Base-by-base conservation (phyloP, 2,329 filamentous ascomycete species). In the Neopestalotiopsis sp. region DNA sequence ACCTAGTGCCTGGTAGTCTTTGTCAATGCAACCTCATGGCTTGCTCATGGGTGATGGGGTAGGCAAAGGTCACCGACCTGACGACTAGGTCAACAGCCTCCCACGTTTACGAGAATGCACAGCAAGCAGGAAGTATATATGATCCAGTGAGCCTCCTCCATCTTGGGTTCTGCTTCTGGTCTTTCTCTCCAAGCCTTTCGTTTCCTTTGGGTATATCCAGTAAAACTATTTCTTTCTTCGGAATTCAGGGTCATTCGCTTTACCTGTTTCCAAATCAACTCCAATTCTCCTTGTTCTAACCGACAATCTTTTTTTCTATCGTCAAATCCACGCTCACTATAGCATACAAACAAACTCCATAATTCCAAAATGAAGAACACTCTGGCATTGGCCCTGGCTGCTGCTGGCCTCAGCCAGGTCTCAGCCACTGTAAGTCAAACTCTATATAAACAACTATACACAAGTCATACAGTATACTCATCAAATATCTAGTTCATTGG, bases 171-270 rank as follows among this genome's bases (percentile, higher is more conserved):
- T 17, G 28, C 17, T 32, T 38, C 13, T 24, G 52, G 52, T 20
- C 52, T 60, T 42, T 60, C 24, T 60, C 65, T n/a, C n/a, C 70
- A 71, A 65, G 68, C 71, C 72, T 73, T 75, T 76, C 75, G 70
- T 76, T 78, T 72, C 70, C 69, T 72, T 69, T 69, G 67, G 72
- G 69, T 73, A 74, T 75, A n/a, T 28, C 61, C 61, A 76, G 73
- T 74, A 73, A 67, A 71, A 68, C 76, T 75, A 77, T 70, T 75
- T 76, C 75, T 73, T 78, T 79, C 78, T 74, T 71, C 69, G 72
- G 76, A 78, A 80, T 80, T 79, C 83, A 86, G 85, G 85, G 83
- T 84, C 86, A 87, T 84, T 89, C 86, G 84, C 83, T 89, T 70
- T 82, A 80, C 84, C 87, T 79, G 76, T 84, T 79, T 78, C 73